Evolutionary conservation across 371 early-diverging fungal species (phyloP).

Genomic region (Mucor saturninus): DNA sequence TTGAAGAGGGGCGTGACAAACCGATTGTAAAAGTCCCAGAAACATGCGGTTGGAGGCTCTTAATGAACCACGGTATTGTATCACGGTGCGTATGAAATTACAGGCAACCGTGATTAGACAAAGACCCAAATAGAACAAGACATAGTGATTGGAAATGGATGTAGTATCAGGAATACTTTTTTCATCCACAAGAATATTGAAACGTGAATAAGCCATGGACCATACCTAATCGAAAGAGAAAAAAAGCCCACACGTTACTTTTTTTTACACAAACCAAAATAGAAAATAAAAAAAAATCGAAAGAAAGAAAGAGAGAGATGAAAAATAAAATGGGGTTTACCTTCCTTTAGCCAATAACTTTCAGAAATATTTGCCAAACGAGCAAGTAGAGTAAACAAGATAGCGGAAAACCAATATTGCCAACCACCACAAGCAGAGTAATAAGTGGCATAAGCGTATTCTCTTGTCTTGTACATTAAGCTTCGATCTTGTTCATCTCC

Average conservation of each 20-base stretch:
- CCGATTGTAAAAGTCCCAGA: constrained; percentile 56
- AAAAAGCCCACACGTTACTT: background rate
- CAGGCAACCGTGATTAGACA: constrained; percentile 37
- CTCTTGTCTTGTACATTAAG: constrained; percentile 18
- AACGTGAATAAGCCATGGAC: constrained; percentile 34
- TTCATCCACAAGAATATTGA: background rate
- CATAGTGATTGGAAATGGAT: constrained; percentile 32
- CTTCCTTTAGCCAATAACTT: constrained; percentile 60
- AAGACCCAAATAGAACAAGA: constrained; percentile 39
- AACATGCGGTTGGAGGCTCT: constrained; percentile 69
- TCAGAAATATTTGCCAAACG: constrained; percentile 44
- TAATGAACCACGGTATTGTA: constrained; percentile 65
- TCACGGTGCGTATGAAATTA: constrained; percentile 57
- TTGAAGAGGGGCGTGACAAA: constrained; percentile 73
- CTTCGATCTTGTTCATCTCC: constrained; percentile 18
- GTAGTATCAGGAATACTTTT: background rate
- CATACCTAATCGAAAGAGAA: constrained; percentile 31
- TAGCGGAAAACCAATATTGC: constrained; percentile 43
- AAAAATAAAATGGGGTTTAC: constrained; percentile 22
- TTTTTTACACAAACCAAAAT: background rate
- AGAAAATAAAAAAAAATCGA: background rate
- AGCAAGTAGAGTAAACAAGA: constrained; percentile 40
- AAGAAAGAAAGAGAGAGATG: background rate
- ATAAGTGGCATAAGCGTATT: constrained; percentile 48
- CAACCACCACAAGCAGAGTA: constrained; percentile 53